phyloP scores from a whole-genome alignment of 305 asterid species.

The Solanum chacoense region DNA sequence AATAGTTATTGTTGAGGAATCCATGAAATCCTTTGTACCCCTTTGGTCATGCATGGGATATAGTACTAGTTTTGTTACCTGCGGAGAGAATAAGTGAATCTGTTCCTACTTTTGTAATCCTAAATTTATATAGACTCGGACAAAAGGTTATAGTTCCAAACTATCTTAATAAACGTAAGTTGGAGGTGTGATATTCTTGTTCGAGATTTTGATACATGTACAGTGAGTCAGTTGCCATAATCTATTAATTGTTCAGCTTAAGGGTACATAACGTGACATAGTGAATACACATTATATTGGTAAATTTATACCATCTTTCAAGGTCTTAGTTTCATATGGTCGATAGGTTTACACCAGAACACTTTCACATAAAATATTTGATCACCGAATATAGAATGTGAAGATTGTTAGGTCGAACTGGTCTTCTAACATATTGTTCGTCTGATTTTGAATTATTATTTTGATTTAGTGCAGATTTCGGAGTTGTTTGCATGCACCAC shows the following conservation, averaged over 20 bases:
- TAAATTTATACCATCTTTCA: not conserved
- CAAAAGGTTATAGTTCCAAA: not conserved
- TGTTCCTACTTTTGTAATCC: not conserved
- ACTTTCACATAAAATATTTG: not conserved
- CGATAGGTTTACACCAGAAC: not conserved
- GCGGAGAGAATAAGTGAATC: not conserved
- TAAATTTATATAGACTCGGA: not conserved
- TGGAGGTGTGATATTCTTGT: not conserved
- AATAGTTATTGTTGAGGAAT: not conserved
- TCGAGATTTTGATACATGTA: not conserved
- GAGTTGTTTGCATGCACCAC: slow-evolving; percentile 78
- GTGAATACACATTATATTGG: not conserved
- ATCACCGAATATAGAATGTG: not conserved
- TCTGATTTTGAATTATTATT: not conserved
- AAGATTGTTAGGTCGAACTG: not conserved
- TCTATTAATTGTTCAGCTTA: not conserved
- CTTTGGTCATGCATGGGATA: not conserved
- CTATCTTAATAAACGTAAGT: not conserved
- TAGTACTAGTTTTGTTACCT: not conserved
- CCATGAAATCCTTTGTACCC: not conserved
- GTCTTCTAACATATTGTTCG: not conserved
- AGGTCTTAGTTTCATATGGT: not conserved
- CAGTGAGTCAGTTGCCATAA: not conserved
- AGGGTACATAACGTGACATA: not conserved
- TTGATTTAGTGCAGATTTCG: slow-evolving; percentile 36